Base-by-base conservation (phyloP, 179 eudicot species). In the Drosera spatulata region DNA sequence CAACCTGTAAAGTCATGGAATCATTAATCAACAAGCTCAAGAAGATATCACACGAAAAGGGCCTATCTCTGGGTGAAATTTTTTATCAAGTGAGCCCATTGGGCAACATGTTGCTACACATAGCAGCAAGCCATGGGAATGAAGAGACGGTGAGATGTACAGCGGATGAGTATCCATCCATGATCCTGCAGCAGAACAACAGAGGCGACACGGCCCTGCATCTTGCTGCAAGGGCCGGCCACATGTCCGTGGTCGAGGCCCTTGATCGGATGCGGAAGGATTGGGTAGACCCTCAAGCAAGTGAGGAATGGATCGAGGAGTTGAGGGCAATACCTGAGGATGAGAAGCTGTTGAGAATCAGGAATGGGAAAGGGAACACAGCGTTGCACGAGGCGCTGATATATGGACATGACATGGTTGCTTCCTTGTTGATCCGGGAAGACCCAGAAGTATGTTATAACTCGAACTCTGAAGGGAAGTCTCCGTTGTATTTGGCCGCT, bases 321-420 rank as follows among this genome's bases (percentile, higher is more conserved):
- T 14, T 51, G 15, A 15, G 22, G 9, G 33, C 13, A 42, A 13
- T 46, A 0, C 61, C 44, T n/a, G 41, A 4, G 39, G 4, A 39
- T 6, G 10, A 4, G 11, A 15, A 46, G 41, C 5, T 54, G 10
- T n/a, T 62, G 42, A 66, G 65, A 42, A 13, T 62, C 10, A 63
- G 49, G 49, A 75, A 75, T 54, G 58, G 55, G 12, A 59, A 67
- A 44, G 70, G 73, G 4, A 58, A 72, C 61, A 72, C 76, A 15
- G 57, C 65, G 7, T 39, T 72, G 57, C 76, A 72, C 22, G 71
- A 66, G 54, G 67, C 54, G 3, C 14, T 72, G 7, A 2, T 53
- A 2, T 43, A 58, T 44, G 15, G 49, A 51, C 58, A 45, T 4
- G 22, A 45, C 15, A 3, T 10, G 1, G 10, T 58, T 10, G 46